Evolutionary conservation across 106 monocot species (phyloP).

Genomic region (Dioscorea alata): DNA sequence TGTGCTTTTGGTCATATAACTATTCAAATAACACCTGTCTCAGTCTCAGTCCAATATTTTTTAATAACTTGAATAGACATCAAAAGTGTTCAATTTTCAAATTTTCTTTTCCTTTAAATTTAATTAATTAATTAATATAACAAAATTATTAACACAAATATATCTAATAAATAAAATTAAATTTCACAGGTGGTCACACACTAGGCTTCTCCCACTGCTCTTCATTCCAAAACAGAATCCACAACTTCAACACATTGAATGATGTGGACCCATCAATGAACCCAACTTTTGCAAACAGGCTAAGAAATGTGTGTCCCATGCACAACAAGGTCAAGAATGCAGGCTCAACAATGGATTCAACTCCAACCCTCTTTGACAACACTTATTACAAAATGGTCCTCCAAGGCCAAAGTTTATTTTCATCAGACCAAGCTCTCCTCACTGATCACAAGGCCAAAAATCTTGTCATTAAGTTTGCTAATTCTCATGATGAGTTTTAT

Average conservation of each 20-base stretch:
- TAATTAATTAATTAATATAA: background rate
- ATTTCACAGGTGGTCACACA: slow-evolving; percentile 59
- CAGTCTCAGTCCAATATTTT: too few relatives aligned
- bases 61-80: too few relatives aligned
- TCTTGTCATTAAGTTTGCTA: slow-evolving; percentile 39
- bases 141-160: background rate
- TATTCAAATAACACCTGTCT: too few relatives aligned
- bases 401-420: slow-evolving; percentile 58
- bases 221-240: slow-evolving; percentile 86
- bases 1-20: too few relatives aligned
- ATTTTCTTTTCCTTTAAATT: too few relatives aligned
- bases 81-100: too few relatives aligned
- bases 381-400: slow-evolving; percentile 59
- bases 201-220: slow-evolving; percentile 87
- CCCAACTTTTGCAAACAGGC: slow-evolving; percentile 46
- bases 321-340: slow-evolving; percentile 63
- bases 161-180: background rate
- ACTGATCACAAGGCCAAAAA: slow-evolving; percentile 26
- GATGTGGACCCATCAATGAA: slow-evolving; percentile 61
- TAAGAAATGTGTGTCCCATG: slow-evolving; percentile 42
- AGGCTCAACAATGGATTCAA: slow-evolving; percentile 55
- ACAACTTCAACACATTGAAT: slow-evolving; percentile 35
- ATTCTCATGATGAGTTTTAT: slow-evolving; percentile 41
- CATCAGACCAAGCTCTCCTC: slow-evolving; percentile 68
- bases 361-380: slow-evolving; percentile 60